phyloP scores from a whole-genome alignment of 768 basidiomycete species.

The Tubosaeta sp. region DNA sequence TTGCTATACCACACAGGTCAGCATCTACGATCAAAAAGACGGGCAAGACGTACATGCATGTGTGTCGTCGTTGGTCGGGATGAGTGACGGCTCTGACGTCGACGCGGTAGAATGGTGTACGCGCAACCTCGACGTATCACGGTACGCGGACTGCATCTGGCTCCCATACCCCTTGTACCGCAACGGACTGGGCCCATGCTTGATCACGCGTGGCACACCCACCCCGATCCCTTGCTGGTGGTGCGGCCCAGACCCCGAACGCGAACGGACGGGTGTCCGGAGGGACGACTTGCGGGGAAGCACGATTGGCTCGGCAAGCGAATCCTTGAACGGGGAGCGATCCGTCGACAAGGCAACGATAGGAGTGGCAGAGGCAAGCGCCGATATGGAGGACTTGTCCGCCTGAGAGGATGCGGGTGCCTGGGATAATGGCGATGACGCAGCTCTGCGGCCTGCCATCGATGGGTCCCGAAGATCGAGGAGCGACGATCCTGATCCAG shows the following conservation, averaged over 20 bases:
- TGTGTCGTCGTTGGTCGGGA: conserved; percentile 49
- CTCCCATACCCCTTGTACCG: conserved; percentile 38
- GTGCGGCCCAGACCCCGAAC: conserved; percentile 27
- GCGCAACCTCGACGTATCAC: conserved; percentile 45
- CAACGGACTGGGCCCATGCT: conserved; percentile 41
- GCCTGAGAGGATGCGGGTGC: conserved; percentile 19
- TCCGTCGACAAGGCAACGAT: conserved; percentile 20
- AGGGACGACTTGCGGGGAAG: conserved; percentile 31
- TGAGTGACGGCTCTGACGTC: conserved; percentile 77
- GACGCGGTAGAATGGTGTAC: conserved; percentile 71
- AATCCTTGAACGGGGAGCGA: conserved; percentile 46
- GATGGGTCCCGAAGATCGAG: conserved; percentile 68
- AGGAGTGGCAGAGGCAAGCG: conserved; percentile 17
- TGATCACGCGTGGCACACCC: conserved; percentile 29
- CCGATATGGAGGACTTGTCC: conserved; percentile 19
- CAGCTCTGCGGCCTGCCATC: conserved; percentile 46
- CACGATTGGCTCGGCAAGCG: conserved; percentile 31
- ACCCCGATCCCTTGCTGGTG: conserved; percentile 18
- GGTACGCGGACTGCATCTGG: conserved; percentile 36
- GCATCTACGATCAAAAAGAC: conserved; percentile 2
- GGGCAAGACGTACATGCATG: conserved; percentile 42
- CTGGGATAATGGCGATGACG: conserved; percentile 32
- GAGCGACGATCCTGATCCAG: conserved; percentile 42
- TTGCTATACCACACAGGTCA: conserved; percentile 12
- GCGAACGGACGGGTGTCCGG: conserved; percentile 29